Base-by-base conservation (phyloP, 805 yeast species). In the Sugiyamaella qingdaonensis region DNA sequence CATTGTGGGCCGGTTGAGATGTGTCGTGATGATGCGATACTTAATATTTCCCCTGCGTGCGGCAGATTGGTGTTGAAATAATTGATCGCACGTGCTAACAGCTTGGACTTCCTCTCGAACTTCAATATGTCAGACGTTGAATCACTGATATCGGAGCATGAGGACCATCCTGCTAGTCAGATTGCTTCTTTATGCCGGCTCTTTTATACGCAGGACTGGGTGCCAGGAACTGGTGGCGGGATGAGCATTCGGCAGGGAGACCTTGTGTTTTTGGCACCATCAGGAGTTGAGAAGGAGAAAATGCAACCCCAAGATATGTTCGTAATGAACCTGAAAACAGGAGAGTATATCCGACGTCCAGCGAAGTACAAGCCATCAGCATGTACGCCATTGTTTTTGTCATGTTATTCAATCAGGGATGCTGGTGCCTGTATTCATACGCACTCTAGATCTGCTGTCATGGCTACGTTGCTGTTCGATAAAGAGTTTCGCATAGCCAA, bases 191-290 rank as follows among this genome's bases (percentile, higher is more conserved):
- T 91, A 31, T 90, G 97, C 66, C 74, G 80, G 49, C 71, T 78
- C 14, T 88, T 92, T 66, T 92, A 86, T 67, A 75, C 79, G 60
- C 85, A 86, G 64, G 85, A 87, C 48, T 90, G 97, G 96, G 92
- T 88, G 61, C 84, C 96, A 0, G 97, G 97, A 2, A 92, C 98
- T 0, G 97, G 96, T 2, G 98, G 97, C 32, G 97, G 97, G 2
- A 85, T 92, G 61, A 86, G 95, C 32, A 85, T 91, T 48, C 71
- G 84, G 51, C 75, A 79, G 47, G 72, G 66, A 52, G 75, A 81
- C 55, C 62, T 72, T 18, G 80, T 88, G 14, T 91, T 78, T 67
- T 77, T 91, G 39, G 95, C 97, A 0, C 97, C 98, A 3, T 86
- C 95, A n/a, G 97, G 97, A 1, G 95, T 91, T 8, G 97, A 91